A percentile compares a stretch with the other conserved stretches of the same genome.
Evolutionary conservation across 2,329 filamentous ascomycete species (phyloP).

Genomic region (Arthroderma sp.): DNA sequence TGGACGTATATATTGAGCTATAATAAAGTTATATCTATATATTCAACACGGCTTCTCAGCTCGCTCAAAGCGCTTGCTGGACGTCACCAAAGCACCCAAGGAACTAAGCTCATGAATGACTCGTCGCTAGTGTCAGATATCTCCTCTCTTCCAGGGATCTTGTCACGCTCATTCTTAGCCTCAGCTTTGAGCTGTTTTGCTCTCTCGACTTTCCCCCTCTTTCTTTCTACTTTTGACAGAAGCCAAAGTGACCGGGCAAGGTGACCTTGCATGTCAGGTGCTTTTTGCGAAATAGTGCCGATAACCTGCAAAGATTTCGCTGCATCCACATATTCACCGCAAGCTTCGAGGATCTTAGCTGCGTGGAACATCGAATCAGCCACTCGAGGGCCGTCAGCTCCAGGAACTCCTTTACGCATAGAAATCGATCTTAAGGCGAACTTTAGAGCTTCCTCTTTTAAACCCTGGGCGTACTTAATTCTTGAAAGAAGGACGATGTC

Average conservation of each 20-base stretch:
- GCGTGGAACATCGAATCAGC: constrained; percentile 3
- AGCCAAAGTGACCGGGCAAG: constrained; percentile 4
- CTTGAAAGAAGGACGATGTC: constrained; percentile 10
- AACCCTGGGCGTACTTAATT: constrained; percentile 7
- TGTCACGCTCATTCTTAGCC: constrained; percentile 1
- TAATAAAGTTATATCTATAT: no score
- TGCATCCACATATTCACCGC: not conserved
- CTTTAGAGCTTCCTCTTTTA: constrained; percentile 7
- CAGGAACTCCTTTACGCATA: constrained; percentile 9
- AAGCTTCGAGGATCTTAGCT: constrained; percentile 1
- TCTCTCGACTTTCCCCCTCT: not conserved
- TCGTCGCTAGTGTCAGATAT: not conserved
- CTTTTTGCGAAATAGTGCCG: not conserved
- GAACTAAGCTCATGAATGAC: constrained; percentile 1
- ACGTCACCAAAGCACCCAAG: constrained; percentile 2
- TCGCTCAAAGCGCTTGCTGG: no score
- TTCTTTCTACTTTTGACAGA: not conserved
- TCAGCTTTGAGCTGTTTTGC: not conserved
- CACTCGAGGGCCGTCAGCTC: constrained; percentile 3
- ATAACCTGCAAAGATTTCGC: not conserved
- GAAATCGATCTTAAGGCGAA: constrained; percentile 8
- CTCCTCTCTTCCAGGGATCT: not conserved
- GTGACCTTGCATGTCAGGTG: constrained; percentile 1
- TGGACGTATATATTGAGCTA: no score
- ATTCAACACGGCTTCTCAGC: no score